Percentiles rank a stretch among this genome's conserved stretches.
These are phyloP conservation scores for Penicillium fuscoglaucum DNA, from an alignment of 2,329 filamentous ascomycete genomes.

Conservation along the genomic window DNA sequence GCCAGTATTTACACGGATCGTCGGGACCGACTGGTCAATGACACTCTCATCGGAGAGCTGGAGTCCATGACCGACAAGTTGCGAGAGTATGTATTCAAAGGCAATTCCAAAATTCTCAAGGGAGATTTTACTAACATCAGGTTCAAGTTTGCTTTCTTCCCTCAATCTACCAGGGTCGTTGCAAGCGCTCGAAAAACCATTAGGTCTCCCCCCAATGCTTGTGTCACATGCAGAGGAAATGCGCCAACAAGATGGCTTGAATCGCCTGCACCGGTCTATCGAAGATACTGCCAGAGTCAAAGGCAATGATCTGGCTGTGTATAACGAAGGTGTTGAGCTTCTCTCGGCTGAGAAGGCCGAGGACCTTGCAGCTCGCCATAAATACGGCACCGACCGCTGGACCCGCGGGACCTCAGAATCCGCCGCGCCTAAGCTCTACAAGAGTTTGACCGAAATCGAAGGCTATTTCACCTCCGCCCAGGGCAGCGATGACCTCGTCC, in stretches of 20 bases:
- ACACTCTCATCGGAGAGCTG: slow-evolving; percentile 79
- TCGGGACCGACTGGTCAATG: slow-evolving; percentile 84
- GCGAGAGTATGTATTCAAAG: slow-evolving; percentile 58
- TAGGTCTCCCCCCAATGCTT: slow-evolving; percentile 81
- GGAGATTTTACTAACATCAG: slow-evolving; percentile 11
- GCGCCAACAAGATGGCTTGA: slow-evolving; percentile 82
- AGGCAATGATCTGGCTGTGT: slow-evolving; percentile 71
- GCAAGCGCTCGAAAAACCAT: slow-evolving; percentile 90
- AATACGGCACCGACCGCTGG: slow-evolving; percentile 89
- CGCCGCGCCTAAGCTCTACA: slow-evolving; percentile 72
- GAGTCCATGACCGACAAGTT: slow-evolving; percentile 78
- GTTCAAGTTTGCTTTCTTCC: slow-evolving; percentile 63
- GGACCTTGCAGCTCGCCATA: slow-evolving; percentile 71
- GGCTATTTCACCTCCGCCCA: slow-evolving; percentile 77
- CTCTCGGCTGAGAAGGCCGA: slow-evolving; percentile 79
- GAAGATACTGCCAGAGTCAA: slow-evolving; percentile 91
- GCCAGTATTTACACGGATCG: slow-evolving; percentile 94
- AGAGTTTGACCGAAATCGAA: slow-evolving; percentile 74
- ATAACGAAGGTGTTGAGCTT: slow-evolving; percentile 78
- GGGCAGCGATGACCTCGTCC: slow-evolving; percentile 68
- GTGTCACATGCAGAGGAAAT: slow-evolving; percentile 92
- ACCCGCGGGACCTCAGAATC: slow-evolving; percentile 65
- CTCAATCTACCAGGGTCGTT: slow-evolving; percentile 88
- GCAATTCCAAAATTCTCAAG: too few relatives aligned
- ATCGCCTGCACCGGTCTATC: slow-evolving; percentile 74